phyloP scores from a whole-genome alignment of 1,284 basidiomycete species.

The Hypsizygus ulmarius region DNA sequence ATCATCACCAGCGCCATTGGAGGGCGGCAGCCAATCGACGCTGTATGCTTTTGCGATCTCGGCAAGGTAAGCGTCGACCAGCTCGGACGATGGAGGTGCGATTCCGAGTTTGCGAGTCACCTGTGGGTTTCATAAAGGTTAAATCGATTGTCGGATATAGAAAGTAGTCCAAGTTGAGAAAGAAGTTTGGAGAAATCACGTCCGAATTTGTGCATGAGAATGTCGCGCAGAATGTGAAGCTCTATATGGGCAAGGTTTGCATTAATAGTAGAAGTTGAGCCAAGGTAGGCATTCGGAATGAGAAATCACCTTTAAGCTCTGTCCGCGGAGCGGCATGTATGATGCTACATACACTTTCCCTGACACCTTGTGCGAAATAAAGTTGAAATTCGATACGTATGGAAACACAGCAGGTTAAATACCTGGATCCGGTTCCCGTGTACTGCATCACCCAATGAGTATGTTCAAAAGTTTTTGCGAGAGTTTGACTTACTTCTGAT shows the following conservation, averaged over 20 bases:
- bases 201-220: conserved; percentile 93
- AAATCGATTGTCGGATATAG: conserved; percentile 1
- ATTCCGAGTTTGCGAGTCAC: conserved; percentile 70
- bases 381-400: neutral
- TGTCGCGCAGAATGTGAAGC: conserved; percentile 86
- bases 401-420: conserved; percentile 36
- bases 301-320: conserved; percentile 74
- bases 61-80: conserved; percentile 84
- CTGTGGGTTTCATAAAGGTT: conserved; percentile 34
- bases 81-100: conserved; percentile 65
- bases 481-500: conserved; percentile 61
- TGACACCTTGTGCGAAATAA: conserved; percentile 26
- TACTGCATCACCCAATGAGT: conserved; percentile 37
- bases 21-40: conserved; percentile 62
- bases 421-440: conserved; percentile 83
- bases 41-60: conserved; percentile 90
- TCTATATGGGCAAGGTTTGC: conserved; percentile 45
- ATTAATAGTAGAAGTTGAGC: neutral
- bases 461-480: neutral
- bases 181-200: conserved; percentile 65
- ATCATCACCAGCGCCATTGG: conserved; percentile 26
- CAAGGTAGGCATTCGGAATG: conserved; percentile 2
- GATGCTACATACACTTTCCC: conserved; percentile 55
- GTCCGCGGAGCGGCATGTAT: conserved; percentile 91
- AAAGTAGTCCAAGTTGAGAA: conserved; percentile 7